phyloP scores from a whole-genome alignment of 352 stramenopile species.

The Achlya hypogyna region DNA sequence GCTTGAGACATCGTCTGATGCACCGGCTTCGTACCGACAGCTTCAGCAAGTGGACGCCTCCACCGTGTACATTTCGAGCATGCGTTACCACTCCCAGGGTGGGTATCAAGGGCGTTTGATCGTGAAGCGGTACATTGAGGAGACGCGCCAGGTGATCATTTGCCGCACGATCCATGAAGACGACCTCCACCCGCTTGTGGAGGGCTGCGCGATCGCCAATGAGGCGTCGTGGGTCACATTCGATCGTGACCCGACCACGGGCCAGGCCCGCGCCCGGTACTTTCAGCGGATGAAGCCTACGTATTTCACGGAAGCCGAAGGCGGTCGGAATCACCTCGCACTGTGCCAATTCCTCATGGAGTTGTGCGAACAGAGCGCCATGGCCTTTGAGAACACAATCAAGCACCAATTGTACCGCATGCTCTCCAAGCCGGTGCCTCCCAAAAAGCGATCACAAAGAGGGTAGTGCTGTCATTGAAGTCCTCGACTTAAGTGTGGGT shows the following conservation, averaged over 20 bases:
- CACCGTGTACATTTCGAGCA: neutral
- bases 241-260: neutral
- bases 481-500: too few relatives aligned
- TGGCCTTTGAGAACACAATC: conserved; percentile 1
- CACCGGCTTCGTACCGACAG: neutral
- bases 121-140: conserved; percentile 6
- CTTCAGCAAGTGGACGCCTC: neutral
- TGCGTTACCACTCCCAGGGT: neutral
- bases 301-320: neutral
- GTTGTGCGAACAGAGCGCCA: neutral
- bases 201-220: conserved; percentile 1
- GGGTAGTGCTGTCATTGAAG: too few relatives aligned
- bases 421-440: neutral
- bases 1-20: neutral
- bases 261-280: neutral
- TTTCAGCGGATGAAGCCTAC: conserved; percentile 8
- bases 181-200: neutral
- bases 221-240: neutral
- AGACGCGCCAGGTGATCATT: neutral
- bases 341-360: conserved; percentile 4
- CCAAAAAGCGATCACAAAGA: conserved; percentile 1
- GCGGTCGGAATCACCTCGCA: neutral
- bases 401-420: neutral
- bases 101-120: conserved; percentile 2
- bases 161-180: neutral